Evolutionary conservation across 305 asterid genomes (phyloP).

Genomic region (Fraxinus angustifolia): DNA sequence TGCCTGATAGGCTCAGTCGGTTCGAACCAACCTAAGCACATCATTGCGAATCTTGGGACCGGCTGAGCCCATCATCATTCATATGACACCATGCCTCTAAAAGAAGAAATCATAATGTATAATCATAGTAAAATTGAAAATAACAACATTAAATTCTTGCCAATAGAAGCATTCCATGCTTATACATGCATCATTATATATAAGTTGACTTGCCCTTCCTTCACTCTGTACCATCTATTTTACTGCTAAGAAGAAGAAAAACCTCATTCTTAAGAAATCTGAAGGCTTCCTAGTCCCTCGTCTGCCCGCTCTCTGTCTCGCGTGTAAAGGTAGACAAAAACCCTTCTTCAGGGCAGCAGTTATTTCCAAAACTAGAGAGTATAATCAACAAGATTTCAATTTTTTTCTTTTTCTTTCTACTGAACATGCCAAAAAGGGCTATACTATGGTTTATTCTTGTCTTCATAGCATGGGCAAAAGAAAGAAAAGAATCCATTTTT

Average conservation of each 20-base stretch:
- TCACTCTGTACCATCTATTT: not conserved
- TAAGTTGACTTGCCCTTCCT: not conserved
- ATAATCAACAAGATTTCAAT: not conserved
- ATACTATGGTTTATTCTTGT: conserved; percentile 9
- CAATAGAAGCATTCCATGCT: not conserved
- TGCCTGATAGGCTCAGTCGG: not conserved
- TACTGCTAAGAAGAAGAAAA: not conserved
- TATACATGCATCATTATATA: not conserved
- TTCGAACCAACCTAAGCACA: not conserved
- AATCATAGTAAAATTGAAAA: not conserved
- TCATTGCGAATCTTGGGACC: not conserved
- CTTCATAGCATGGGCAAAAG: conserved; percentile 41
- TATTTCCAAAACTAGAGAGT: not conserved
- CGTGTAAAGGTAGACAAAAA: not conserved
- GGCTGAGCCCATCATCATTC: not conserved
- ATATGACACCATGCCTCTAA: not conserved
- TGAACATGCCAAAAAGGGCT: not conserved
- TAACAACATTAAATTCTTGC: not conserved
- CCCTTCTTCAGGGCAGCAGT: not conserved
- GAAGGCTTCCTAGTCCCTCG: not conserved
- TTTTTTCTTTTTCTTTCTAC: not conserved
- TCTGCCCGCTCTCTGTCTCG: not conserved
- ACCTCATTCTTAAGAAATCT: not conserved
- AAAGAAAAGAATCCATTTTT: conserved; percentile 49
- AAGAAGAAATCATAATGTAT: not conserved